phyloP scores from a whole-genome alignment of 108 stramenopile genomes.

The Cyclotella sp. region DNA sequence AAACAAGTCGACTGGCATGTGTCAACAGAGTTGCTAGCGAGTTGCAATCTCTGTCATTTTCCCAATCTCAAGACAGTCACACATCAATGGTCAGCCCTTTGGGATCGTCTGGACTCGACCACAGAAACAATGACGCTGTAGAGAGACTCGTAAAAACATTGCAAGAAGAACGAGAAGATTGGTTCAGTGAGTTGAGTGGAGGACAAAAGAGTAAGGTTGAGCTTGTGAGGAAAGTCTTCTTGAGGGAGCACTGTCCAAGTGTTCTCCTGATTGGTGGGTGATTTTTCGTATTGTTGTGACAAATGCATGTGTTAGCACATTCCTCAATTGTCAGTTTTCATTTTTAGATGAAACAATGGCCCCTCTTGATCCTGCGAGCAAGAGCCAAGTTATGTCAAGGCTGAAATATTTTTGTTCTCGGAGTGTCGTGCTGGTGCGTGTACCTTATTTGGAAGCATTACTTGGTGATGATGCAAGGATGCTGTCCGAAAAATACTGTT shows the following conservation, averaged over 20 bases:
- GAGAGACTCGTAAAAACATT: slow-evolving; percentile 64
- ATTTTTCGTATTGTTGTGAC: not conserved
- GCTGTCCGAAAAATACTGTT: no score
- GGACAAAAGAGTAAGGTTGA: slow-evolving; percentile 91
- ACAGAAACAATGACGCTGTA: slow-evolving; percentile 43
- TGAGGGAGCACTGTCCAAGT: slow-evolving; percentile 72
- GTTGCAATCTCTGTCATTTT: slow-evolving; percentile 74
- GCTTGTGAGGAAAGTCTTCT: slow-evolving; percentile 81
- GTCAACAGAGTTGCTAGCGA: slow-evolving; percentile 61
- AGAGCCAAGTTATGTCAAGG: slow-evolving; percentile 81
- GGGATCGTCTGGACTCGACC: slow-evolving; percentile 9
- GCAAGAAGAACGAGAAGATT: slow-evolving; percentile 84
- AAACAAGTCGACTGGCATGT: slow-evolving; percentile 41
- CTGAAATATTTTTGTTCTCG: slow-evolving; percentile 78
- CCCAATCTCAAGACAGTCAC: slow-evolving; percentile 46
- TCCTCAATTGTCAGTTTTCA: not conserved
- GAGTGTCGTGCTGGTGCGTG: slow-evolving; percentile 68
- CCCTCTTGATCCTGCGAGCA: slow-evolving; percentile 83
- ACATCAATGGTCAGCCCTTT: slow-evolving; percentile 12
- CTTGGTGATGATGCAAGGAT: not conserved
- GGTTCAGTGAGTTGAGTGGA: slow-evolving; percentile 87
- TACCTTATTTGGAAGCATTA: not conserved
- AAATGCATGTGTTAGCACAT: not conserved
- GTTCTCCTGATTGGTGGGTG: slow-evolving; percentile 59
- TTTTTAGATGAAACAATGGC: slow-evolving; percentile 88